Evolutionary conservation across 345 rosid species (phyloP).

Genomic region (Mercurialis annua): DNA sequence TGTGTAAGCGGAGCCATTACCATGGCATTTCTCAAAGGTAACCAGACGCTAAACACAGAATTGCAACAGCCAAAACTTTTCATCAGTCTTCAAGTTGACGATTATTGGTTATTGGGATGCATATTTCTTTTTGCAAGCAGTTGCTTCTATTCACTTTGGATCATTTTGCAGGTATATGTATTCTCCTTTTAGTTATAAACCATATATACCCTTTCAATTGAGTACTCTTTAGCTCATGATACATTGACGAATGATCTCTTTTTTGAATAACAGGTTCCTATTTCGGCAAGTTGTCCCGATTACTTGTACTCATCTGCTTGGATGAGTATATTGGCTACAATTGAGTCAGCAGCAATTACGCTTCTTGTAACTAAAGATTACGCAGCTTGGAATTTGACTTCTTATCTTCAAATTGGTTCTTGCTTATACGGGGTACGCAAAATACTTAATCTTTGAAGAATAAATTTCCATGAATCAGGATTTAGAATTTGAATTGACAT

Average conservation of each 20-base stretch:
- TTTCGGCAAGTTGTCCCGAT: slow-evolving; percentile 42
- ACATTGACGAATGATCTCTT: background rate
- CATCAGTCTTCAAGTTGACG: slow-evolving; percentile 19
- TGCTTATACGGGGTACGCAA: slow-evolving; percentile 12
- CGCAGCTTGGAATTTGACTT: slow-evolving; percentile 17
- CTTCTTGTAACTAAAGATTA: slow-evolving; percentile 5
- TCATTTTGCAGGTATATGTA: slow-evolving; percentile 45
- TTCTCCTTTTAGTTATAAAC: background rate
- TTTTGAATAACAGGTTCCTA: slow-evolving; percentile 38
- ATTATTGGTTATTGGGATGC: slow-evolving; percentile 54
- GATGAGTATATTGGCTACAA: slow-evolving; percentile 50
- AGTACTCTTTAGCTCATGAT: background rate
- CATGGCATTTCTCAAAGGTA: slow-evolving; percentile 57
- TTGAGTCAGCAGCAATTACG: slow-evolving; percentile 23
- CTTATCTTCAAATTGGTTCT: slow-evolving; percentile 11
- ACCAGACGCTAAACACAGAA: slow-evolving; percentile 38
- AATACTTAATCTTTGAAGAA: background rate
- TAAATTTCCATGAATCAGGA: too few species aligned
- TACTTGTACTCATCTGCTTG: slow-evolving; percentile 47
- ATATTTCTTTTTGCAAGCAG: slow-evolving; percentile 42
- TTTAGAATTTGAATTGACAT: background rate
- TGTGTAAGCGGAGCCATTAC: slow-evolving; percentile 59
- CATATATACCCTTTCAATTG: background rate
- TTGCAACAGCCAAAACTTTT: slow-evolving; percentile 12
- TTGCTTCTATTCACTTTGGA: slow-evolving; percentile 57